phyloP scores from a whole-genome alignment of 768 basidiomycete genomes.

The Dacryopinax spathularia region DNA sequence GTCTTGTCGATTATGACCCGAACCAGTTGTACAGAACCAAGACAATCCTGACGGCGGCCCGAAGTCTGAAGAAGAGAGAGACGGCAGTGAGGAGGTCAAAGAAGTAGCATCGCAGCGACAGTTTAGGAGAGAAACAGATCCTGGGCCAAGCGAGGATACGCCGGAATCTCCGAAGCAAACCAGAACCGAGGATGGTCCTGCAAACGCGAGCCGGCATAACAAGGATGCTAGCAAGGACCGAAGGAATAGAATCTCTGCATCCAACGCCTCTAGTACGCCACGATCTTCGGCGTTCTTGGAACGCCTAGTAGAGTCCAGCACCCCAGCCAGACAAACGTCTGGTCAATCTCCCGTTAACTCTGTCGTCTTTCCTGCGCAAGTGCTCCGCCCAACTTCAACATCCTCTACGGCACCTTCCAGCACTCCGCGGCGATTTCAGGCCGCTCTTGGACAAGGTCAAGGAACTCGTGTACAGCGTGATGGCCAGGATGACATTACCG shows the following conservation, averaged over 20 bases:
- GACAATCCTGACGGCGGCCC: background rate
- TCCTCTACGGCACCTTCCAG: background rate
- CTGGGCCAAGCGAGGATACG: too few species aligned
- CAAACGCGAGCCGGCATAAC: too few species aligned
- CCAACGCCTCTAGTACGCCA: background rate
- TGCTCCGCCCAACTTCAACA: background rate
- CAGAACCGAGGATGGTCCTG: too few species aligned
- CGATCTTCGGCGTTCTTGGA: background rate
- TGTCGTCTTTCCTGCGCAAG: background rate
- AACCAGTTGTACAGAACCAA: background rate
- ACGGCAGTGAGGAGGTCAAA: background rate
- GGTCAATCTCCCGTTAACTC: background rate
- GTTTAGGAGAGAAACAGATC: too few species aligned
- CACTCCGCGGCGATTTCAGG: background rate
- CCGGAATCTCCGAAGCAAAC: too few species aligned
- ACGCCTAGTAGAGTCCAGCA: background rate
- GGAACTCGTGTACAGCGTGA: background rate
- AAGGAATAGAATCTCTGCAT: background rate
- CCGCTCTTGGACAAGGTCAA: background rate
- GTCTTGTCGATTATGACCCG: constrained; percentile 1
- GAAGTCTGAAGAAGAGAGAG: background rate
- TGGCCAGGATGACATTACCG: background rate
- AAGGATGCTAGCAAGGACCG: too few species aligned
- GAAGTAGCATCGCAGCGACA: too few species aligned
- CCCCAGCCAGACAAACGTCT: background rate